A percentile compares a stretch with the other conserved stretches of the same genome.
Evolutionary conservation across 2,329 filamentous ascomycete species (phyloP).

Genomic region (Penicillium sp.): DNA sequence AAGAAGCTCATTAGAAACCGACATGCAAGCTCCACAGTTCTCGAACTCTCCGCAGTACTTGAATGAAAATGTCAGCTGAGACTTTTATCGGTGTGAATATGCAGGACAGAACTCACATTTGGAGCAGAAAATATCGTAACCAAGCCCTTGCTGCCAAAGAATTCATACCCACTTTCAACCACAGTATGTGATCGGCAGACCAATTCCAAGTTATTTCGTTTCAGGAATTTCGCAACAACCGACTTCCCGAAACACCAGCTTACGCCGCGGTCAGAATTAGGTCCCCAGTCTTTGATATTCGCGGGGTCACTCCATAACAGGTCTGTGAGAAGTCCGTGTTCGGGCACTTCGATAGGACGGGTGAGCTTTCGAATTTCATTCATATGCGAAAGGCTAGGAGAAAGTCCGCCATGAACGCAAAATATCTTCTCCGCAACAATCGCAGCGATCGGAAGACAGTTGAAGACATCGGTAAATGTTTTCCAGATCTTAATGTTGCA

Average conservation of each 20-base stretch:
- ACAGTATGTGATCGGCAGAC: conserved; percentile 99
- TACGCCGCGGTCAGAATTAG: conserved; percentile 85
- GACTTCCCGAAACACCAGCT: conserved; percentile 99
- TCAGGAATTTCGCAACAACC: conserved; percentile 94
- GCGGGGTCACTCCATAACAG: conserved; percentile 96
- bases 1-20: conserved; percentile 86
- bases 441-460: conserved; percentile 91
- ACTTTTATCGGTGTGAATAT: background rate
- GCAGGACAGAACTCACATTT: conserved; percentile 80
- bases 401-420: conserved; percentile 93
- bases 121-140: conserved; percentile 98
- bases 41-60: conserved; percentile 99
- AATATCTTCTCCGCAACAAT: conserved; percentile 98
- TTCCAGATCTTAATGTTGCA: conserved; percentile 99
- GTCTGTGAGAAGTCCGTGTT: conserved; percentile 94
- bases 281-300: conserved; percentile 99
- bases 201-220: conserved; percentile 93
- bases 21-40: conserved; percentile 99
- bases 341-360: conserved; percentile 92
- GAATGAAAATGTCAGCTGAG: conserved; percentile 28
- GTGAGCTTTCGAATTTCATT: conserved; percentile 97
- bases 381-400: conserved; percentile 91
- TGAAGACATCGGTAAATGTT: conserved; percentile 96
- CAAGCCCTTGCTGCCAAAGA: conserved; percentile 91
- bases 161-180: conserved; percentile 98